Evolutionary conservation across 2,329 filamentous ascomycete species (phyloP), one percentile per base, ranked within the genome.

Genomic region (Ascochyta pisi): DNA sequence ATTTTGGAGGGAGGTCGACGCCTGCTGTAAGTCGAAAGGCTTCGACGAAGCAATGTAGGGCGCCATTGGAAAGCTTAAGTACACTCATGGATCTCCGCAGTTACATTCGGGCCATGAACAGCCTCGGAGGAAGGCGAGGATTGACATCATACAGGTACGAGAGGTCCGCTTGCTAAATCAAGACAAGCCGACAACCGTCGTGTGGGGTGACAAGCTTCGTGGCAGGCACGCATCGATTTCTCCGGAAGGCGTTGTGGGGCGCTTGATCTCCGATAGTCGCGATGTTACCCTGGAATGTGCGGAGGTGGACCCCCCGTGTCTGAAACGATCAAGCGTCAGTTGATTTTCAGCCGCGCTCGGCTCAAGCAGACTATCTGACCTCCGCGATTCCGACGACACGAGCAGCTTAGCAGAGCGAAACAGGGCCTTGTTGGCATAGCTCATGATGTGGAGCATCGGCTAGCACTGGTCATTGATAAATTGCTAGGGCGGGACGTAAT

Each of bases 91-190:
- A 43, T 51, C 27, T 46, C 27, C 26, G 29, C 43, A 47, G 6
- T 41, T 46, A 29, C 47, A 45, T 38, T 34, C 26, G 39, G 43
- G 16, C 16, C 42, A 51, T 26, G 27, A n/a, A 8, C 33, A 59
- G 24, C 16, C 23, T 39, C 37, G 26, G 7, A 22, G 50, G 31
- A 15, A 40, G 37, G 37, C 35, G 26, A 39, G 33, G 23, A 44
- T 33, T 61, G 61, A 60, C 58, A 63, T 63, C 56, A 63, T 61
- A 42, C 40, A 50, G 54, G 50, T 27, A 45, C 27, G 45, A 44
- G 6, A 46, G 23, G 34, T 45, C 52, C 52, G 50, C 42, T 56
- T 63, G 42, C 60, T 60, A 16, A 16, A 50, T 61, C 19, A 26
- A 43, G 54, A 41, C 49, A 48, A 57, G 55, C 37, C 16, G 27